Evolutionary conservation across 108 stramenopile species (phyloP), one percentile per base, ranked within the genome.

Genomic region (Nitzschia putrida): DNA sequence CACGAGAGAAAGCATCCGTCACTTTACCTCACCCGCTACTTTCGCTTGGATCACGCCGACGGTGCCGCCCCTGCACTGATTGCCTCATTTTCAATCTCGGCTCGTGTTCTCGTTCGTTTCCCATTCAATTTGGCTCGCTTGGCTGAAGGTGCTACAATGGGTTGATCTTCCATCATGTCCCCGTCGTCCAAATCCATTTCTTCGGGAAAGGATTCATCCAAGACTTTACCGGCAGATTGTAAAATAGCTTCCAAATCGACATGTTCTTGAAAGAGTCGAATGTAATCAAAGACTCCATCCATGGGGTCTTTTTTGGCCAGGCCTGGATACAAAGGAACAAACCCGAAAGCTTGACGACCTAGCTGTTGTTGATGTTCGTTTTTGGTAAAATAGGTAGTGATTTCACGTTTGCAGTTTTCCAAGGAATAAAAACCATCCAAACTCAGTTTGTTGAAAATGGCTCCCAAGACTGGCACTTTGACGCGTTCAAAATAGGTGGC

Each of bases 381-480:
- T 67, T 87, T 81, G 18, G 66, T 41, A 73, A 97, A 97, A 61
- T 97, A 97, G 39, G 72, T 41, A 6, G 75, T 68, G 26, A 97
- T 83, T 47, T 87, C 77, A 43, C 67, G 61, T 60, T 79, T 80
- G 70, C 91, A 93, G 51, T 90, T 90, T 13, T 89, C 88, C 44
- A 94, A 72, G 0, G 91, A 89, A 71, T 97, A 97, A 64, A 79
- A 97, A 20, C 91, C 92, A 21, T 91, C 90, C 44, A 75, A 53
- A 39, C 78, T 69, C 20, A 97, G 47, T 61, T 90, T 89, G 71
- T 95, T 97, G 83, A 97, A 97, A 58, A 97, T 75, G 11, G 85
- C 90, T 34, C 96, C 96, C 25, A 97, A 54, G 11, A 97, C 96
- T 21, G 84, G 84, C 7, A 97, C 87, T 41, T 85, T 43, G 34